These are phyloP conservation scores for Caryocar brasiliense DNA, from an alignment of 441 rosid genomes.

Conservation along the genomic window DNA sequence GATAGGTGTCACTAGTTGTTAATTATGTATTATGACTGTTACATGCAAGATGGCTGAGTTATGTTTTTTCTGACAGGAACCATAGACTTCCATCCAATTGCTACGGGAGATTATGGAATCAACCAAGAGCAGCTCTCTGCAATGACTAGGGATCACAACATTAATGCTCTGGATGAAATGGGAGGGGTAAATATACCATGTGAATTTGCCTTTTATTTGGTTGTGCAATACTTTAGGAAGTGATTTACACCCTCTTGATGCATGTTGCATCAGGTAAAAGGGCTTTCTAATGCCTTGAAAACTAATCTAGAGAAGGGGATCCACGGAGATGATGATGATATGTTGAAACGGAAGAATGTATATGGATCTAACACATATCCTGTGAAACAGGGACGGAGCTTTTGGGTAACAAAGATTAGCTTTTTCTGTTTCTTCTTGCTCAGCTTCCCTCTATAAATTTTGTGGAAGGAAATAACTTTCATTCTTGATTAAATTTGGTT, in stretches of 20 bases:
- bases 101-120: slow-evolving; percentile 53
- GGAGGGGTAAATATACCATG: slow-evolving; percentile 62
- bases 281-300: slow-evolving; percentile 52
- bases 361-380: slow-evolving; percentile 98
- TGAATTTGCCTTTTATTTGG: slow-evolving; percentile 2
- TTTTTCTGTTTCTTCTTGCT: not conserved
- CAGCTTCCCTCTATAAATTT: not conserved
- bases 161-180: slow-evolving; percentile 39
- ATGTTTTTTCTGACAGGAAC: slow-evolving; percentile 31
- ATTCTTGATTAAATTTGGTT: not conserved
- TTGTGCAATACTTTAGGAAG: not conserved
- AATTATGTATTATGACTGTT: no score
- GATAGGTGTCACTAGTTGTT: not conserved
- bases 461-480: not conserved
- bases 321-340: slow-evolving; percentile 63
- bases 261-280: slow-evolving; percentile 48
- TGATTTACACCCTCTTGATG: slow-evolving; percentile 2
- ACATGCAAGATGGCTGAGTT: no score
- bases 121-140: slow-evolving; percentile 55
- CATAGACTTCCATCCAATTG: slow-evolving; percentile 14
- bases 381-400: slow-evolving; percentile 80
- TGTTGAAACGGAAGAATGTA: slow-evolving; percentile 46
- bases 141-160: slow-evolving; percentile 71
- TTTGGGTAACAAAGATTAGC: slow-evolving; percentile 53
- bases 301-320: slow-evolving; percentile 77